Percentiles rank a stretch among this genome's conserved stretches.
Evolutionary conservation across 2,329 filamentous ascomycete species (phyloP).

Genomic region (Talaromyces sp.): DNA sequence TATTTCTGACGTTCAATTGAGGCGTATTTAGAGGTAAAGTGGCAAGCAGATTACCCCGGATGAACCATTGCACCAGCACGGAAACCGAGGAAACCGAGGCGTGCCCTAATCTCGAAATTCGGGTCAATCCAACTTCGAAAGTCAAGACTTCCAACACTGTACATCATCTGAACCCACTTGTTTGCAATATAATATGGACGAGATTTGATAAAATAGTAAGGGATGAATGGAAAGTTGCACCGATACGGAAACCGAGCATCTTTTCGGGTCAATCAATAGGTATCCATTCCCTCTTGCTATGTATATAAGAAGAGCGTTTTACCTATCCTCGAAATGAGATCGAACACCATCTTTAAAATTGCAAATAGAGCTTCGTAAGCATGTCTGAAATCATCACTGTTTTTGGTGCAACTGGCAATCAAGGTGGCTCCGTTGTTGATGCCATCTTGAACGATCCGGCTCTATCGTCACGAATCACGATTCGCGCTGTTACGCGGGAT

Average conservation of each 20-base stretch:
- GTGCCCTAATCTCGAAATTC: neutral
- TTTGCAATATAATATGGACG: neutral
- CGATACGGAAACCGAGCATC: neutral
- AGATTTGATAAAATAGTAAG: neutral
- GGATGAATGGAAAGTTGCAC: neutral
- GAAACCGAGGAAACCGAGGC: conserved; percentile 11
- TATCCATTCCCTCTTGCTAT: too few relatives aligned
- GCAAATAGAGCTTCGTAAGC: neutral
- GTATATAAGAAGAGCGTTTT: neutral
- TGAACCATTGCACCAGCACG: conserved; percentile 7
- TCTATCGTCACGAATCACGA: conserved; percentile 49
- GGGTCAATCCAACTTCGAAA: neutral
- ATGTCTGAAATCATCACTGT: conserved; percentile 47
- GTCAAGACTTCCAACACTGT: neutral
- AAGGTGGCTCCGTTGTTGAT: conserved; percentile 58
- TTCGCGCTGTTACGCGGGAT: conserved; percentile 59
- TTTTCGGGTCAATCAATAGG: neutral
- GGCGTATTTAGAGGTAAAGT: neutral
- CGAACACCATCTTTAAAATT: neutral
- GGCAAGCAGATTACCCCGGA: neutral
- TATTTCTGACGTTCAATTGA: neutral
- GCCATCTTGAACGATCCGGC: conserved; percentile 44
- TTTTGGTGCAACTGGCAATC: conserved; percentile 60
- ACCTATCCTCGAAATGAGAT: neutral
- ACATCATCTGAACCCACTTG: neutral